Percentiles rank a stretch among this genome's conserved stretches.
These are phyloP conservation scores for Boechera retrofracta DNA, from an alignment of 345 rosid species.

Conservation along the genomic window DNA sequence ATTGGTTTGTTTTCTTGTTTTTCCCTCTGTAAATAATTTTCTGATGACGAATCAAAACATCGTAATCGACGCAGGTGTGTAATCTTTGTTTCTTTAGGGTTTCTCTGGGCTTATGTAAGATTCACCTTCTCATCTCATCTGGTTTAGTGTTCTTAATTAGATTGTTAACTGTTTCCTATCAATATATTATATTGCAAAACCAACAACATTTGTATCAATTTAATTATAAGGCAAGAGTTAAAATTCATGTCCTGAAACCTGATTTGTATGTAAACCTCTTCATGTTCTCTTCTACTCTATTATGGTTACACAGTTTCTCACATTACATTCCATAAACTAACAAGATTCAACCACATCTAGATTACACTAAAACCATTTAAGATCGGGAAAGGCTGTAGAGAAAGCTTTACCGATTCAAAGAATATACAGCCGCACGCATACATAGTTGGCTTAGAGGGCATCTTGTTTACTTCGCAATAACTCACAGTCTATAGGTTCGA, in stretches of 20 bases:
- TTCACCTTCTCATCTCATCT: constrained; percentile 17
- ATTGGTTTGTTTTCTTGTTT: constrained; percentile 36
- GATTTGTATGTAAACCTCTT: constrained; percentile 2
- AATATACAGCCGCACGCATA: constrained; percentile 1
- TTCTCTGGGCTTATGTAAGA: constrained; percentile 31
- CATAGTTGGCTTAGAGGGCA: neutral
- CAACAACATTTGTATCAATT: neutral
- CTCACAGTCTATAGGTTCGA: constrained; percentile 55
- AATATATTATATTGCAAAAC: constrained; percentile 8
- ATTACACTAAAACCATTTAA: constrained; percentile 12
- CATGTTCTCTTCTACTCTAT: constrained; percentile 16
- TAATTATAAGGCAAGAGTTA: neutral
- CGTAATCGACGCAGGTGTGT: constrained; percentile 13
- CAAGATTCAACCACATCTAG: constrained; percentile 18
- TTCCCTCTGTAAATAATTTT: constrained; percentile 35
- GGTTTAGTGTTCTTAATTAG: constrained; percentile 20
- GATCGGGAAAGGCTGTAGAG: constrained; percentile 10
- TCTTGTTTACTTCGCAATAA: constrained; percentile 51
- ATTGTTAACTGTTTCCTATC: constrained; percentile 17
- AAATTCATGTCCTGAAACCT: constrained; percentile 17
- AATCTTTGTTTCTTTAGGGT: constrained; percentile 8
- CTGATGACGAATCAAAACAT: constrained; percentile 28
- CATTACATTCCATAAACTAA: constrained; percentile 18
- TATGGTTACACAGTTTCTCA: constrained; percentile 11
- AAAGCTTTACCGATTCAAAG: constrained; percentile 9